Base-by-base conservation (phyloP, 371 early-diverging fungal genomes). In the Apophysomyces elegans region DNA sequence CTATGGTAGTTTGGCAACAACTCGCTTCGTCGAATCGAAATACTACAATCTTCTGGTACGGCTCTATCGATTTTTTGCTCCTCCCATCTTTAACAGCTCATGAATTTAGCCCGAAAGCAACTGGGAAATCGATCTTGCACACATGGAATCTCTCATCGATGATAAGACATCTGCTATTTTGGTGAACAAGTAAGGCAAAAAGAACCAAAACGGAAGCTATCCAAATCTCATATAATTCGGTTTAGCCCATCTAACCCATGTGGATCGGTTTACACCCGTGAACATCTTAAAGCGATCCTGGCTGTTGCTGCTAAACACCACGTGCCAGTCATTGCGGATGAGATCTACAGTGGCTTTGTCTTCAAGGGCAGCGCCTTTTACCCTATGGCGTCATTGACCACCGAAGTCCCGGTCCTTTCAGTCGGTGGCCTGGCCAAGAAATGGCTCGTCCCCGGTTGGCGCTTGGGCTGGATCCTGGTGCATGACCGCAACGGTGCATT, bases 371-470 rank as follows among this genome's bases (percentile, higher is more conserved):
- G 82, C 63, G 75, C 73, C 12, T 94, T 93, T 69, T 83, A 79
- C 56, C 87, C 93, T 11, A 78, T 91, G 63, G 93, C 95, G 11
- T 77, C 88, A 2, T 74, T 96, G 58, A 90, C 93, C 8, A 76
- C 74, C 32, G 88, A 87, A 3, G 94, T 96, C 2, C 96, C 96
- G 8, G 81, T 96, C 38, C 76, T 96, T 46, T 78, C 93, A 1
- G 89, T 92, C 4, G 92, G 96, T 68, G 96, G 96, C 12, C 76
- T 96, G 37, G 95, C 96, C 50, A 96, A 96, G 82, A 90, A 90
- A 72, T 96, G 87, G 85, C 83, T 96, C 11, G 92, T 95, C 1
- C 96, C 96, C 44, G 96, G 96, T 7, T 96, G 95, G 95, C 84
- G 96, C 66, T 72, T 95, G 13, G 95, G 95, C 18, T 96, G 96